Base-by-base conservation (phyloP, 345 rosid genomes). In the Ailanthus altissimus region DNA sequence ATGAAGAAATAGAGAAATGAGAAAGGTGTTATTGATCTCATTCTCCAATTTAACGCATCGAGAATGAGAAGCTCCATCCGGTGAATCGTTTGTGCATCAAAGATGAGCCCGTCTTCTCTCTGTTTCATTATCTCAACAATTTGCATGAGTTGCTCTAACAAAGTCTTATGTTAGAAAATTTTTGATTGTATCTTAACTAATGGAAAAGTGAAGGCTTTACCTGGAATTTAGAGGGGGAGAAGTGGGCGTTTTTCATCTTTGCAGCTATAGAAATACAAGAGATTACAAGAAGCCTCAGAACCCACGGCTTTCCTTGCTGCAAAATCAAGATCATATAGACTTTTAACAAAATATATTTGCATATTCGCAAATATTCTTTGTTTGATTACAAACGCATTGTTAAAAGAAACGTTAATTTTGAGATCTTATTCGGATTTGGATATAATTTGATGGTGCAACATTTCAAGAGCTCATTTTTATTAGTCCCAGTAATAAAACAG, bases 11-110 rank as follows among this genome's bases (percentile, higher is more conserved):
- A 46, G 50, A 86, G 42, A 50, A 91, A 91, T 1, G 96, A 84
- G 81, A 89, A 87, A 14, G 96, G 96, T 0, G 96, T 91, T 36
- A 91, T 76, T 11, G 93, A 88, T 73, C 96, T 87, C 93, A 88
- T 89, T 75, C 93, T 74, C 96, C 96, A 91, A 62, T 87, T 79
- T 75, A 91, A 73, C 2, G 85, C 88, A 71, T 82, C 90, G 61
- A 89, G 89, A 73, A 91, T 69, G 15, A 89, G 75, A 42, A 83
- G 70, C 83, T 91, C 93, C 93, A 88, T 91, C 10, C 92, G 75
- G 26, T 80, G 84, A 15, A 89, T 63, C 2, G 87, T 80, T 53
- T 80, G 84, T 5, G 81, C 75, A 56, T 89, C 87, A 14, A 85
- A 87, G 10, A 60, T 47, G 79, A 84, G 73, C 9, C 81, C 74